Evolutionary conservation across 176 grass and related monocot species (phyloP).

Genomic region (Cenchrus fungigraminus): DNA sequence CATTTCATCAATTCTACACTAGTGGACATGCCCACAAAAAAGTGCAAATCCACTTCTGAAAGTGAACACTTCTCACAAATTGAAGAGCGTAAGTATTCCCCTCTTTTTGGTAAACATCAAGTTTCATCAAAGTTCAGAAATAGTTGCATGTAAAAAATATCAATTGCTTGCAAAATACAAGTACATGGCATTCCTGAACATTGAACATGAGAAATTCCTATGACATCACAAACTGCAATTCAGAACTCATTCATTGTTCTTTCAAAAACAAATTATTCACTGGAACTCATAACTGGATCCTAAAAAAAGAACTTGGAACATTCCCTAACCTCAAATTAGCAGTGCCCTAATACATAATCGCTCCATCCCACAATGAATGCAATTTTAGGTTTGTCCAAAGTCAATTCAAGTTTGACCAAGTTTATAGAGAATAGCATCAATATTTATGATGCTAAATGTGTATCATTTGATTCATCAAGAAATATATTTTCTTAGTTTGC

Average conservation of each 20-base stretch:
- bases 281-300: background rate
- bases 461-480: no score
- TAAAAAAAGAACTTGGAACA: background rate
- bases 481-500: no score
- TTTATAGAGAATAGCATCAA: no score
- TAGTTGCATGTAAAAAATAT: background rate
- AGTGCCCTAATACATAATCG: background rate
- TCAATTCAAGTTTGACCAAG: no score
- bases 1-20: background rate
- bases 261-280: background rate
- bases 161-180: background rate
- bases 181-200: background rate
- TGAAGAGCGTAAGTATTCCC: background rate
- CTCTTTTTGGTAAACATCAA: background rate
- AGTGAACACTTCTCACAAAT: background rate
- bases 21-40: background rate
- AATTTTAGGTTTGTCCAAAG: no score
- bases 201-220: background rate
- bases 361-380: no score
- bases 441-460: no score
- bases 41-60: background rate
- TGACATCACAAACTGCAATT: background rate
- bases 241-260: no score
- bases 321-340: background rate
- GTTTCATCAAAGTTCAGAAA: background rate